phyloP scores from a whole-genome alignment of 2,329 filamentous ascomycete species.

The Dactylellina drechsleri region DNA sequence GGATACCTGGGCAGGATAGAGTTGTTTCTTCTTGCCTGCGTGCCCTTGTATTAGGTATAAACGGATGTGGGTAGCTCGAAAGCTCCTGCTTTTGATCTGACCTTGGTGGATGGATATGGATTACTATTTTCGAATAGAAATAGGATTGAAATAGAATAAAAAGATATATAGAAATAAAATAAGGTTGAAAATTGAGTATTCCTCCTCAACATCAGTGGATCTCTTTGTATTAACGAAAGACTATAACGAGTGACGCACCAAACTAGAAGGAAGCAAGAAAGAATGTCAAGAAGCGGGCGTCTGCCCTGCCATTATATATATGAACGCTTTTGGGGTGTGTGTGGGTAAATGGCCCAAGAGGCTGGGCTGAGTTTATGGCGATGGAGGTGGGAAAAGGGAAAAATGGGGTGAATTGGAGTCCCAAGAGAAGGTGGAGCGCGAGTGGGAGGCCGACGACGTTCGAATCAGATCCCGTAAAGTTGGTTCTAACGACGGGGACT shows the following conservation, averaged over 20 bases:
- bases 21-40: slow-evolving; percentile 12
- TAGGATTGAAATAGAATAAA: too few relatives aligned
- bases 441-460: slow-evolving; percentile 16
- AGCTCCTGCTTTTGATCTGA: slow-evolving; percentile 39
- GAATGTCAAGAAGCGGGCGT: slow-evolving; percentile 40
- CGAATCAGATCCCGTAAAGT: slow-evolving; percentile 22
- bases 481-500: slow-evolving; percentile 17
- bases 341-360: slow-evolving; percentile 34
- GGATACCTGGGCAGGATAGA: slow-evolving; percentile 39
- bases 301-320: slow-evolving; percentile 43
- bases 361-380: slow-evolving; percentile 45
- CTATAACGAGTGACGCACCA: slow-evolving; percentile 54
- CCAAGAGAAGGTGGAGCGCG: slow-evolving; percentile 36
- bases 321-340: slow-evolving; percentile 48
- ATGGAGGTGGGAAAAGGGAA: slow-evolving; percentile 35
- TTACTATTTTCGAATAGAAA: background rate
- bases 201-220: slow-evolving; percentile 50
- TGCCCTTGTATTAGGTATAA: slow-evolving; percentile 29
- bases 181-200: background rate
- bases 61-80: slow-evolving; percentile 53
- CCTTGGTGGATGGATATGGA: slow-evolving; percentile 25
- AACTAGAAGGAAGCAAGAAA: slow-evolving; percentile 48
- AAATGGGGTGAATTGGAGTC: slow-evolving; percentile 12
- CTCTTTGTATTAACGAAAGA: slow-evolving; percentile 53
- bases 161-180: too few relatives aligned